phyloP scores from a whole-genome alignment of 495 filamentous ascomycete species.

The Aspergillus sclerotiicarbonarius region DNA sequence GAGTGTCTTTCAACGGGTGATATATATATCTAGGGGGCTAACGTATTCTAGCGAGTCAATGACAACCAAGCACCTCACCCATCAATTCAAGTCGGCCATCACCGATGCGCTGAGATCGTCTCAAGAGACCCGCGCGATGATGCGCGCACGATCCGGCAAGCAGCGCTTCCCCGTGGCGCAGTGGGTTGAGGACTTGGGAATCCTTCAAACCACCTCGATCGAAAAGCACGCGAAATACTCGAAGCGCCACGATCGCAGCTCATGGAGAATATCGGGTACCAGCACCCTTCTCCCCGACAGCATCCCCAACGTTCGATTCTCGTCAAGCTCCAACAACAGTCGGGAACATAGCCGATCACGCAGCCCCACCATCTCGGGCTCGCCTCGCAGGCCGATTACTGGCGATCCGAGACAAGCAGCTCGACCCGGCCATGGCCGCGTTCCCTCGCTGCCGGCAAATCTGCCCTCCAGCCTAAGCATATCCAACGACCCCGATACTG shows the following conservation, averaged over 20 bases:
- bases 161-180: constrained; percentile 72
- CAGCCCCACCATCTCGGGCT: constrained; percentile 28
- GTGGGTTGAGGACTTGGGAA: constrained; percentile 60
- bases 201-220: constrained; percentile 55
- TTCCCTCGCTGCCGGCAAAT: not conserved
- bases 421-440: not conserved
- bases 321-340: not conserved
- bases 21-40: not conserved
- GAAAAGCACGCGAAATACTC: constrained; percentile 26
- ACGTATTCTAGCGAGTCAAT: constrained; percentile 50
- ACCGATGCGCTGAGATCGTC: constrained; percentile 61
- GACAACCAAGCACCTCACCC: constrained; percentile 62
- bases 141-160: constrained; percentile 70
- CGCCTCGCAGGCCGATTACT: constrained; percentile 29
- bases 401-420: not conserved
- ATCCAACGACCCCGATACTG: constrained; percentile 32
- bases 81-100: constrained; percentile 69
- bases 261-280: constrained; percentile 27
- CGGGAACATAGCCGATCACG: not conserved
- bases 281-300: constrained; percentile 24
- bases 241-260: constrained; percentile 2
- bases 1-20: not conserved
- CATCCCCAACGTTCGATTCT: not conserved
- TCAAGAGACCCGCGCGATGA: constrained; percentile 53
- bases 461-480: not conserved